Base-by-base conservation (phyloP, 257 asterid genomes). In the Rubia yunnanensis region DNA sequence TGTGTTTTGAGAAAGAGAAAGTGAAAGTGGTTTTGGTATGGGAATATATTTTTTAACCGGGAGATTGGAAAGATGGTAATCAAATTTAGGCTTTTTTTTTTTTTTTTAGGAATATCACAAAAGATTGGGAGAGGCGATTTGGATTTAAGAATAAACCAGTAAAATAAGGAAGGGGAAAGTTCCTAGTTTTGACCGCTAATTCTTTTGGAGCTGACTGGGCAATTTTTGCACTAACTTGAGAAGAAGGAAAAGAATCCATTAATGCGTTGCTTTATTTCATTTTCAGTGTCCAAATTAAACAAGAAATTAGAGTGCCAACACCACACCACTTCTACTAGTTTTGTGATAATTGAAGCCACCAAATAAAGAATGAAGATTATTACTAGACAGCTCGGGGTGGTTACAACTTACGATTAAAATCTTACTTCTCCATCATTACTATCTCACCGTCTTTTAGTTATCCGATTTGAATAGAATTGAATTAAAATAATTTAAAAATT, bases 381-480 rank as follows among this genome's bases (percentile, higher is more conserved):
- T 5, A 65, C 70, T 61, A 50, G 32, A 20, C 66, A 38, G 3
- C 34, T 3, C 10, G 28, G 38, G 67, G 67, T 63, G 9, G 54
- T 23, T 63, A 24, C 11, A 23, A 13, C 24, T 26, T 24, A 38
- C 14, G n/a, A n/a, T n/a, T n/a, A n/a, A n/a, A n/a, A 63, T 11
- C 1, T 53, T 53, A 53, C 30, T 53, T 50, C 27, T 50, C 10
- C 30, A 53, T 53, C 30, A 23, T 53, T 5, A 10, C 57, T 20
- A 7, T 50, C 26, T 50, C n/a, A n/a, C n/a, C n/a, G n/a, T n/a
- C n/a, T n/a, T n/a, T n/a, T n/a, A n/a, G n/a, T n/a, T n/a, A n/a
- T n/a, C n/a, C n/a, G n/a, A n/a, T n/a, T n/a, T n/a, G n/a, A n/a
- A n/a, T n/a, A n/a, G n/a, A n/a, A n/a, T n/a, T n/a, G n/a, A n/a